Evolutionary conservation across 139 green algal species (phyloP).

Genomic region (Micractinium conductrix): DNA sequence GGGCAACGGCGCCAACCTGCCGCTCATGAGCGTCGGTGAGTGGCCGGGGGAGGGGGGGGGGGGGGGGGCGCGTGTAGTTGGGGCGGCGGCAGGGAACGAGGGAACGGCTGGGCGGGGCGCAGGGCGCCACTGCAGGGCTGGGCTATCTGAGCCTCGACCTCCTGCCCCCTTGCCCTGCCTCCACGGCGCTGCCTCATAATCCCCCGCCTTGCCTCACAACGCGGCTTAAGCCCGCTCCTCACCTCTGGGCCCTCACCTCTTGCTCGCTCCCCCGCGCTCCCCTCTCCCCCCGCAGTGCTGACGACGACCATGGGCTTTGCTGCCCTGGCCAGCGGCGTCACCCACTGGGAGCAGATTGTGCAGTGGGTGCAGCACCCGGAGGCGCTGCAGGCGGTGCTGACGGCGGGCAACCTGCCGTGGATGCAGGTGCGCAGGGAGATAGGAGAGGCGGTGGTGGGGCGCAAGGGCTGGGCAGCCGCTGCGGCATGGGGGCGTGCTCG

Average conservation of each 20-base stretch:
- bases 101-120: neutral
- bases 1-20: conserved; percentile 37
- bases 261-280: too few species aligned
- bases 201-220: neutral
- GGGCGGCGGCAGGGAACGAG: too few species aligned
- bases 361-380: conserved; percentile 19
- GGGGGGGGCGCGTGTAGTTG: neutral
- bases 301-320: conserved; percentile 43
- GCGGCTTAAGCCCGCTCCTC: neutral
- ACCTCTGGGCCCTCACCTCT: too few species aligned
- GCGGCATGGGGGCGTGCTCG: too few species aligned
- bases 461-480: neutral
- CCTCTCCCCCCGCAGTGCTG: conserved; percentile 35
- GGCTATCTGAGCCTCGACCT: neutral
- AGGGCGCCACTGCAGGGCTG: neutral
- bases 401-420: conserved; percentile 41
- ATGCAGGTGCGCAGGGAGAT: neutral
- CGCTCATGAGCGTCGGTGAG: conserved; percentile 55
- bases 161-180: neutral
- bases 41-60: neutral
- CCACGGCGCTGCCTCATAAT: neutral
- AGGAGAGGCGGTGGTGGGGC: too few species aligned
- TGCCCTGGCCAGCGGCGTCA: conserved; percentile 2
- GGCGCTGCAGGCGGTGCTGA: neutral
- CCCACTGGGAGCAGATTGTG: conserved; percentile 25